phyloP scores from a whole-genome alignment of 192 early-diverging fungal genomes.

The Gorgonomyces haynaldii region DNA sequence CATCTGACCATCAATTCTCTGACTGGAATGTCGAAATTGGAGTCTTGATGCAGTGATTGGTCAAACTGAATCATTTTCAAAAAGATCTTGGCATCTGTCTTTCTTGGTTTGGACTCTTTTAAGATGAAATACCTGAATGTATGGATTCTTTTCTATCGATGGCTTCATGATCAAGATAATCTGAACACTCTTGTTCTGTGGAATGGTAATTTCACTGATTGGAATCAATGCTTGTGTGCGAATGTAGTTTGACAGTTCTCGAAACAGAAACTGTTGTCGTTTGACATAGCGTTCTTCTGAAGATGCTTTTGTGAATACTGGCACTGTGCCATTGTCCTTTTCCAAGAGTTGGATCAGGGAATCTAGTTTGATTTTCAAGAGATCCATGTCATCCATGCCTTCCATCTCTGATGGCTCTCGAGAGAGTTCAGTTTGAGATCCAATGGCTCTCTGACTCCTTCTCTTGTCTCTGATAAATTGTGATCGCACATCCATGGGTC shows the following conservation, averaged over 20 bases:
- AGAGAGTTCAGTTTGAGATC: too few species aligned
- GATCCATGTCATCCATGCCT: too few species aligned
- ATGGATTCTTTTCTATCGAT: slow-evolving; percentile 36
- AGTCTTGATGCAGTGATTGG: slow-evolving; percentile 44
- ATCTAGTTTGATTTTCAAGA: too few species aligned
- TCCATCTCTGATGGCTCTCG: too few species aligned
- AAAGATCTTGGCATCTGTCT: slow-evolving; percentile 74
- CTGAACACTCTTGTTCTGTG: slow-evolving; percentile 49
- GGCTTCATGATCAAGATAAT: slow-evolving; percentile 70
- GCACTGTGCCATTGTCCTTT: slow-evolving; percentile 39
- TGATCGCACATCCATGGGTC: too few species aligned
- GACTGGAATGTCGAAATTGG: slow-evolving; percentile 56
- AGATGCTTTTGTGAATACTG: slow-evolving; percentile 56
- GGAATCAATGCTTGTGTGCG: slow-evolving; percentile 58
- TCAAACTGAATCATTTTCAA: slow-evolving; percentile 74
- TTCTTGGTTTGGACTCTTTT: slow-evolving; percentile 51
- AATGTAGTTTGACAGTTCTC: slow-evolving; percentile 63
- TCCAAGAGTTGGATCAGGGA: too few species aligned
- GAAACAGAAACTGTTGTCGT: slow-evolving; percentile 50
- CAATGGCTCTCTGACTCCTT: too few species aligned
- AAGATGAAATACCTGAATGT: slow-evolving; percentile 40
- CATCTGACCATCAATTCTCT: slow-evolving; percentile 84
- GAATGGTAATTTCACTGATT: slow-evolving; percentile 44
- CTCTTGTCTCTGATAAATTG: too few species aligned
- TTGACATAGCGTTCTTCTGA: slow-evolving; percentile 66